Percentiles rank a stretch among this genome's conserved stretches.
Conservation (phyloP, 1,284 basidiomycete species). For the Heliocybe sulcata region DNA sequence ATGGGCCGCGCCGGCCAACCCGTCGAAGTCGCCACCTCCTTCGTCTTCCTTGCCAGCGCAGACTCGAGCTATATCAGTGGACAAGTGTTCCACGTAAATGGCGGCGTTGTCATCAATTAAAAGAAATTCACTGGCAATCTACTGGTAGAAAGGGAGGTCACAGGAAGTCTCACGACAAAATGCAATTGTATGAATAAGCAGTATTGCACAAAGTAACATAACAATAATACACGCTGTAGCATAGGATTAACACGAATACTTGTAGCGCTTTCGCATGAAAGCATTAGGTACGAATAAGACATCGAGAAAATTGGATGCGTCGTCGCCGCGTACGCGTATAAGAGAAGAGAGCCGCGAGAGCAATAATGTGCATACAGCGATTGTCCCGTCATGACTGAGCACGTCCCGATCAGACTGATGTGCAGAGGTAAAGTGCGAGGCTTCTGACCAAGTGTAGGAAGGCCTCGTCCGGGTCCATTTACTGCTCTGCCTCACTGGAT, state of each 20-base stretch:
- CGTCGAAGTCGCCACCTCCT: slow-evolving; percentile 45
- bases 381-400: too few species aligned
- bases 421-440: too few species aligned
- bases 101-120: slow-evolving; percentile 27
- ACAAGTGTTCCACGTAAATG: slow-evolving; percentile 30
- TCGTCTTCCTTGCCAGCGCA: slow-evolving; percentile 43
- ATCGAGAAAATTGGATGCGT: too few species aligned
- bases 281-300: too few species aligned
- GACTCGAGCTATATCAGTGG: slow-evolving; percentile 46
- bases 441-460: too few species aligned
- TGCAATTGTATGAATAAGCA: neutral
- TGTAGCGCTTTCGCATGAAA: neutral
- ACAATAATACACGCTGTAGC: neutral
- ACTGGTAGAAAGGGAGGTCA: neutral
- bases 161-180: neutral
- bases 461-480: too few species aligned
- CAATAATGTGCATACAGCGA: too few species aligned
- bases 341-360: too few species aligned
- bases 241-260: neutral
- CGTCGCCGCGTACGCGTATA: too few species aligned
- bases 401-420: too few species aligned
- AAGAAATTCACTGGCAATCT: too few species aligned
- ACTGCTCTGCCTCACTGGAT: too few species aligned
- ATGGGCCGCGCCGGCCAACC: slow-evolving; percentile 50
- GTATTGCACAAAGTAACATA: neutral